These are phyloP conservation scores for Phycomyces nitens DNA, from an alignment of 192 early-diverging fungal genomes.

Conservation along the genomic window DNA sequence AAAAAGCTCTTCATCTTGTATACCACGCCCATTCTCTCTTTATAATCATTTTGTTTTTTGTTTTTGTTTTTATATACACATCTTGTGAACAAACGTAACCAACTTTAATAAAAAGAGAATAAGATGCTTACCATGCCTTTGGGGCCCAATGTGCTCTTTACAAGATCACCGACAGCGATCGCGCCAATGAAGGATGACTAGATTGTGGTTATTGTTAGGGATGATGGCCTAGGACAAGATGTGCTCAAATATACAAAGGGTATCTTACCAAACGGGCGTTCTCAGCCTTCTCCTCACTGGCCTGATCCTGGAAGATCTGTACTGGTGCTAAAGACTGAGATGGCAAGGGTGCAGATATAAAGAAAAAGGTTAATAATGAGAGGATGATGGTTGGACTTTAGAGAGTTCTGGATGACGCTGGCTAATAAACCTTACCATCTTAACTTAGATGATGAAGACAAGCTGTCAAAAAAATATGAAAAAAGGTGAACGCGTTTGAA, in stretches of 20 bases:
- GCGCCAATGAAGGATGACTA: conserved; percentile 95
- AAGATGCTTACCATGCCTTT: conserved; percentile 85
- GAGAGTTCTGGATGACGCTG: too few species aligned
- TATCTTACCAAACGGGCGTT: conserved; percentile 93
- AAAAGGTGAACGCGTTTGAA: too few species aligned
- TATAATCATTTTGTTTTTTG: neutral
- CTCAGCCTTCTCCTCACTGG: conserved; percentile 94
- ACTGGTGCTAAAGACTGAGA: conserved; percentile 68
- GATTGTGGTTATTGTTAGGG: conserved; percentile 1
- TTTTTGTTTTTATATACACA: neutral
- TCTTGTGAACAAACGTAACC: neutral
- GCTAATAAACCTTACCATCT: too few species aligned
- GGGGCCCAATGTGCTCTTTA: conserved; percentile 95
- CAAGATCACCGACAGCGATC: conserved; percentile 97
- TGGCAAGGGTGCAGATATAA: neutral
- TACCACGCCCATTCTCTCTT: neutral
- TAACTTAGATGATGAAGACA: too few species aligned
- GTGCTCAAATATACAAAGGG: neutral
- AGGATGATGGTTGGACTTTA: neutral
- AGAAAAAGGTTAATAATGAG: neutral
- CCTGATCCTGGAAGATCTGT: conserved; percentile 93
- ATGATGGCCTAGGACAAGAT: neutral
- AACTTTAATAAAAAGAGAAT: too few species aligned
- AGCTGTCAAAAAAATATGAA: too few species aligned
- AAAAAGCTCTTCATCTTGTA: neutral